Conservation (phyloP, 2,329 filamentous ascomycete species). For the Tolypocladium inflatum region DNA sequence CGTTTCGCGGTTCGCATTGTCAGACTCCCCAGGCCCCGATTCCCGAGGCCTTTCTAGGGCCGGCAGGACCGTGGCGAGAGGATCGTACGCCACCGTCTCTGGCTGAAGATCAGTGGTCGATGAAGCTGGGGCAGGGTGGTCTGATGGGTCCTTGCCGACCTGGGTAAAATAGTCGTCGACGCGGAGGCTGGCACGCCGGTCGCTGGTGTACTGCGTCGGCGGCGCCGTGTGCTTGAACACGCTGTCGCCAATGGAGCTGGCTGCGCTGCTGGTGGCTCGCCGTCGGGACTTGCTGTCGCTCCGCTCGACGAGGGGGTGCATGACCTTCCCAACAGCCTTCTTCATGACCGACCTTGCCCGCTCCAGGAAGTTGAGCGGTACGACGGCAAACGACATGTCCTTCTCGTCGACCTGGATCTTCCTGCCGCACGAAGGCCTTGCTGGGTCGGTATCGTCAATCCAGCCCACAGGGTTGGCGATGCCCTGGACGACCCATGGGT, state of each 20-base stretch:
- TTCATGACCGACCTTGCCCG: slow-evolving; percentile 72
- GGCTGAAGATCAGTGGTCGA: slow-evolving; percentile 13
- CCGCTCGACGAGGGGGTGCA: slow-evolving; percentile 49
- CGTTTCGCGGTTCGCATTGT: not conserved
- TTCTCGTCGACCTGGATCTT: slow-evolving; percentile 87
- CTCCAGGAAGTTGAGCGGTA: slow-evolving; percentile 80
- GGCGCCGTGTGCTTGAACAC: slow-evolving; percentile 34
- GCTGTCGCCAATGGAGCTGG: slow-evolving; percentile 53
- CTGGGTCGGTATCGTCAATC: slow-evolving; percentile 92
- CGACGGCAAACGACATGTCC: slow-evolving; percentile 83
- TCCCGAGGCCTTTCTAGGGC: slow-evolving; percentile 9
- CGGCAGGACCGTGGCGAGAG: slow-evolving; percentile 28
- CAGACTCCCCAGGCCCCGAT: not conserved
- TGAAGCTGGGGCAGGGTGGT: slow-evolving; percentile 14
- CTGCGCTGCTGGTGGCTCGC: slow-evolving; percentile 51
- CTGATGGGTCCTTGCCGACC: slow-evolving; percentile 23
- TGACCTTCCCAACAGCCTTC: slow-evolving; percentile 55
- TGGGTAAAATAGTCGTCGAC: slow-evolving; percentile 44
- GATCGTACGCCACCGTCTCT: slow-evolving; percentile 25
- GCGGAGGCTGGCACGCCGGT: slow-evolving; percentile 44
- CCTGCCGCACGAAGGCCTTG: slow-evolving; percentile 64
- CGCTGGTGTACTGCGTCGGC: slow-evolving; percentile 42
- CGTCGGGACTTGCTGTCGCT: slow-evolving; percentile 43
- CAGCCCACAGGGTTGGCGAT: slow-evolving; percentile 66
- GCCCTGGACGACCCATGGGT: slow-evolving; percentile 80